Evolutionary conservation across 768 basidiomycete species (phyloP).

Genomic region (Russula brevipes): DNA sequence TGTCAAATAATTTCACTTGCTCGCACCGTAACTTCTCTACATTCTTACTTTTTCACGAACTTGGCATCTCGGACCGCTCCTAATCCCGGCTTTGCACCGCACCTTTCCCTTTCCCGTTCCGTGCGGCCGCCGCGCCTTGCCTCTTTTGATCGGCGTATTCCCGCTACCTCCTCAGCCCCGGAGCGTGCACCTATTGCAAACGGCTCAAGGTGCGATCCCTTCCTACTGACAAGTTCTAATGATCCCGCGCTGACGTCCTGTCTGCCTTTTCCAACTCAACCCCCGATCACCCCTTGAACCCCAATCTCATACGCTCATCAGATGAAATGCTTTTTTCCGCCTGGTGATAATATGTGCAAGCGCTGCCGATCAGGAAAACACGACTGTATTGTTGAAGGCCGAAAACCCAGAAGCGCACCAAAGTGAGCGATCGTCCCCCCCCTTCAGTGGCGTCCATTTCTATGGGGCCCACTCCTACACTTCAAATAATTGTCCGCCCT

Average conservation of each 20-base stretch:
- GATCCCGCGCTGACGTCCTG: constrained; percentile 2
- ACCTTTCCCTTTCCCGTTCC: neutral
- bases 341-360: constrained; percentile 67
- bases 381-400: constrained; percentile 77
- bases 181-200: constrained; percentile 84
- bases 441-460: neutral
- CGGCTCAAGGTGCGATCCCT: constrained; percentile 66
- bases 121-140: neutral
- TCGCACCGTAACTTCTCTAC: neutral
- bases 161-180: constrained; percentile 45
- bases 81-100: constrained; percentile 13
- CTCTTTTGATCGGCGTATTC: neutral
- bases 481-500: constrained; percentile 30
- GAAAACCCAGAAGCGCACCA: constrained; percentile 70
- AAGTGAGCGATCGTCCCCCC: constrained; percentile 54
- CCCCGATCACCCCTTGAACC: constrained; percentile 6
- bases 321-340: constrained; percentile 87
- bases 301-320: constrained; percentile 28
- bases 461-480: constrained; percentile 26
- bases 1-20: constrained; percentile 1
- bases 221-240: neutral
- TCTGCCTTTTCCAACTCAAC: neutral
- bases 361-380: constrained; percentile 70
- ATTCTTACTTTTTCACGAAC: neutral
- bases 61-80: constrained; percentile 4